These are phyloP conservation scores for Picochlorum sp. DNA, from an alignment of 139 green algal genomes.

Conservation along the genomic window DNA sequence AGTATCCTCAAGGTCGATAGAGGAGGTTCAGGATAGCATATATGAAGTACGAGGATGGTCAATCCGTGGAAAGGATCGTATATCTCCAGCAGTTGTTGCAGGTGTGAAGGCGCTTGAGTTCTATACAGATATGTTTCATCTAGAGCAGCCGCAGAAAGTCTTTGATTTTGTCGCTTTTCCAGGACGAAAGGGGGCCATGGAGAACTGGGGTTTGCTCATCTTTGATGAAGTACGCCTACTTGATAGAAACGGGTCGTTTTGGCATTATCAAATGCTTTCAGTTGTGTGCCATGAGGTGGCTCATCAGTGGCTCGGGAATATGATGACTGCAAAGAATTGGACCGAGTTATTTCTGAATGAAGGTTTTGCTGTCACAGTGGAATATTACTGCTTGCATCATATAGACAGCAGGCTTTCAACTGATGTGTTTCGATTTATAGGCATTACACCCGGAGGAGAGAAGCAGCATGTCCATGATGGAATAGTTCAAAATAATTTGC, in stretches of 20 bases:
- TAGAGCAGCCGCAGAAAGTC: not conserved
- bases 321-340: not conserved
- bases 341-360: conserved; percentile 6
- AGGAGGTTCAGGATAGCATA: not conserved
- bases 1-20: not conserved
- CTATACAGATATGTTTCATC: not conserved
- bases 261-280: not conserved
- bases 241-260: not conserved
- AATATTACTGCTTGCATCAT: conserved; percentile 7
- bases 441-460: not conserved
- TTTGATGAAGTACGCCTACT: conserved; percentile 7
- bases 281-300: conserved; percentile 12
- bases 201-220: conserved; percentile 13
- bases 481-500: too few relatives aligned
- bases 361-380: conserved; percentile 2
- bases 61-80: not conserved
- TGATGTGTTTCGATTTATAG: conserved; percentile 8
- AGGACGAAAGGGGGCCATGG: conserved; percentile 1
- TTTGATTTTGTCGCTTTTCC: conserved; percentile 10
- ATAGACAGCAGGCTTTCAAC: not conserved
- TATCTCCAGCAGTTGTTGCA: not conserved
- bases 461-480: not conserved
- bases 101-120: conserved; percentile 1
- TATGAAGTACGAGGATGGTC: conserved; percentile 2
- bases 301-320: conserved; percentile 12